phyloP scores from a whole-genome alignment of 257 asterid genomes.

The Sherardia arvensis region DNA sequence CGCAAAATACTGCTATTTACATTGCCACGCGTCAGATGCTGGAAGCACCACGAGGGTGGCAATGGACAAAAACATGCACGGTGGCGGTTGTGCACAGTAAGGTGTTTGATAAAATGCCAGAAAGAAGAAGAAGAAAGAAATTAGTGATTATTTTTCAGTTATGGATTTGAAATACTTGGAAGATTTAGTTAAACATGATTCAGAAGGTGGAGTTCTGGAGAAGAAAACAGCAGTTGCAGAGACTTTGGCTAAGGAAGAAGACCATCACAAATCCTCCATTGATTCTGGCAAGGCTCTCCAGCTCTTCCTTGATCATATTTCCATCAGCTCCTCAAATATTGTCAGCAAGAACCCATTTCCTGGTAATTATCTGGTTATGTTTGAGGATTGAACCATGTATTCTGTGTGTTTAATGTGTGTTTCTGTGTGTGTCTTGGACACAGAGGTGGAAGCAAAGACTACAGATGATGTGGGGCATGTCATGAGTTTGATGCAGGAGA shows the following conservation, averaged over 20 bases:
- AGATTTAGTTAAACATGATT: constrained; percentile 8
- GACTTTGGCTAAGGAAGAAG: constrained; percentile 1
- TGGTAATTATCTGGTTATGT: neutral
- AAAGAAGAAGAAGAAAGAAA: neutral
- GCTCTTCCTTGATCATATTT: constrained; percentile 12
- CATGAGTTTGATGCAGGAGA: constrained; percentile 7
- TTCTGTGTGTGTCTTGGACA: neutral
- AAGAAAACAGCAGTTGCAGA: constrained; percentile 10
- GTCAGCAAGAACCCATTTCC: constrained; percentile 1
- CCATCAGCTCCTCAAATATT: constrained; percentile 5
- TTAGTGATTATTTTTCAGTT: neutral
- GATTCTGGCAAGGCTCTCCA: constrained; percentile 14
- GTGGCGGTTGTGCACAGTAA: neutral
- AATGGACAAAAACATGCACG: neutral
- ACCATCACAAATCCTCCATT: constrained; percentile 5
- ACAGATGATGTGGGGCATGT: constrained; percentile 9
- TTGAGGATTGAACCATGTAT: neutral
- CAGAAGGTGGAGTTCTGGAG: constrained; percentile 5
- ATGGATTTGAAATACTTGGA: constrained; percentile 10
- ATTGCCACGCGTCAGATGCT: constrained; percentile 1
- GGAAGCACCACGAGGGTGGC: neutral
- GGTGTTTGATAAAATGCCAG: neutral
- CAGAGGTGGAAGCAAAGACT: constrained; percentile 13
- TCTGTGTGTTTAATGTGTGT: neutral
- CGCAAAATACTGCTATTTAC: neutral